These are phyloP conservation scores for Agaricus sinodeliciosus DNA, from an alignment of 768 basidiomycete genomes.

Conservation along the genomic window DNA sequence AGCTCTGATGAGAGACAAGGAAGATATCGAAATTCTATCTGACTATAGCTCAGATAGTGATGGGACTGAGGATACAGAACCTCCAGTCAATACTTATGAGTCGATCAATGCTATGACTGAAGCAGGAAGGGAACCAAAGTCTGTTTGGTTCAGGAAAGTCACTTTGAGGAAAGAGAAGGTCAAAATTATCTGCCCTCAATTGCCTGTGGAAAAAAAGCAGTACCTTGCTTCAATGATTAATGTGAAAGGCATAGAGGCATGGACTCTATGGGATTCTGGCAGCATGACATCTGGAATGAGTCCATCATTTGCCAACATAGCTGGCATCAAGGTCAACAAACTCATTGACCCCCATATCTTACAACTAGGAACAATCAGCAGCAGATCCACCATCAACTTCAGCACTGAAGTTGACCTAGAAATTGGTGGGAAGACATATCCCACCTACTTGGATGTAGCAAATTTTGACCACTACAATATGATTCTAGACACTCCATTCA, in stretches of 20 bases:
- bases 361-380: not conserved
- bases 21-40: too few species aligned
- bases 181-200: not conserved
- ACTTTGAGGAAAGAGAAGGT: not conserved
- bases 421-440: not conserved
- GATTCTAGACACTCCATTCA: slow-evolving; percentile 29
- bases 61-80: too few species aligned
- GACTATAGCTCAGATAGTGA: too few species aligned
- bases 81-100: too few species aligned
- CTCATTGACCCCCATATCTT: not conserved
- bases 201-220: not conserved
- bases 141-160: too few species aligned
- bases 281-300: not conserved
- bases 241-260: not conserved
- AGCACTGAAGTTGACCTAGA: not conserved
- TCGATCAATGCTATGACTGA: too few species aligned
- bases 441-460: slow-evolving; percentile 23
- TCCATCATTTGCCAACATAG: not conserved
- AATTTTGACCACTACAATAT: slow-evolving; percentile 31
- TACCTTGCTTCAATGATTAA: not conserved
- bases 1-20: too few species aligned
- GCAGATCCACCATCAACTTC: not conserved
- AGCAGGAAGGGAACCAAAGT: too few species aligned
- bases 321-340: not conserved
- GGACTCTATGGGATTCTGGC: not conserved